These are phyloP conservation scores for Candida parachauliodes DNA, from an alignment of 805 yeast species.

Conservation along the genomic window DNA sequence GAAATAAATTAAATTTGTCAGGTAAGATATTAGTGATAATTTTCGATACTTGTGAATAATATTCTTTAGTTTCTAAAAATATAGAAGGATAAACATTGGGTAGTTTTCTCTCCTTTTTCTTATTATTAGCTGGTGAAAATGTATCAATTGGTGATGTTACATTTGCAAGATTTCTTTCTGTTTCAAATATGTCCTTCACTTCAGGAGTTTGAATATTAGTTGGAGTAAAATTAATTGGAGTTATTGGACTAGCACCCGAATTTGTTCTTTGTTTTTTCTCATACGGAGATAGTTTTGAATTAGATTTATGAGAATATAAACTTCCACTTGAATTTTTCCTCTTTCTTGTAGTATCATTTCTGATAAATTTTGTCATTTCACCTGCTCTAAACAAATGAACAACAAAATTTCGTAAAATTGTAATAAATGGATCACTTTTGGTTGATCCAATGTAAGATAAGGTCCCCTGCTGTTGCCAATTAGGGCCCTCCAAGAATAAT, in stretches of 20 bases:
- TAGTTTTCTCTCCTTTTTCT: background rate
- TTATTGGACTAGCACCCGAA: slow-evolving; percentile 5
- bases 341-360: slow-evolving; percentile 15
- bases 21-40: slow-evolving; percentile 31
- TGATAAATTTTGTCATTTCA: slow-evolving; percentile 28
- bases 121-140: background rate
- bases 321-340: slow-evolving; percentile 9
- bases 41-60: slow-evolving; percentile 25
- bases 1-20: slow-evolving; percentile 17
- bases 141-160: slow-evolving; percentile 2
- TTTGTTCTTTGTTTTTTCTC: background rate
- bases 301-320: background rate
- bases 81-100: slow-evolving; percentile 1
- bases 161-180: background rate
- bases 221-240: slow-evolving; percentile 1
- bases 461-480: slow-evolving; percentile 39
- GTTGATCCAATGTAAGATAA: slow-evolving; percentile 38
- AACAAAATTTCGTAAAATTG: slow-evolving; percentile 33
- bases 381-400: slow-evolving; percentile 31
- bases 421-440: slow-evolving; percentile 38
- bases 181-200: background rate
- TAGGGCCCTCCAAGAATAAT: slow-evolving; percentile 32
- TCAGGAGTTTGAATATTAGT: background rate
- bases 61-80: slow-evolving; percentile 14
- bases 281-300: background rate